phyloP scores from a whole-genome alignment of 345 rosid species.

The Hibiscus syriacus region DNA sequence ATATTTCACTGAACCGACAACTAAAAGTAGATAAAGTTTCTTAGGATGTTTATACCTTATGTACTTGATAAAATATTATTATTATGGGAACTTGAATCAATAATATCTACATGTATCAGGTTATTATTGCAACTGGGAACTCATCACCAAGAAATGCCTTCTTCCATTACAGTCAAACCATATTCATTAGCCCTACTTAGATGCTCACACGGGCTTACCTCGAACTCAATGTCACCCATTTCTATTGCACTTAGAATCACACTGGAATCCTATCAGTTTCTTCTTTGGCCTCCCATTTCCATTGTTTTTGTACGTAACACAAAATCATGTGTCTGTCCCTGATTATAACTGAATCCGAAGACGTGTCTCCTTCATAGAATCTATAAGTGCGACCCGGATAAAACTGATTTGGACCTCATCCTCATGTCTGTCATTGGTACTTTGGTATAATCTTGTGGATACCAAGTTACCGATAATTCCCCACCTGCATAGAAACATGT shows the following conservation, averaged over 20 bases:
- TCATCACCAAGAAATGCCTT: conserved; percentile 58
- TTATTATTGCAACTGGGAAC: conserved; percentile 33
- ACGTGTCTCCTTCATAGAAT: conserved; percentile 58
- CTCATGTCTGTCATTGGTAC: conserved; percentile 87
- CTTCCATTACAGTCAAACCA: conserved; percentile 63
- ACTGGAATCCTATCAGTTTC: not conserved
- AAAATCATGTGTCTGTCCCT: too few species aligned
- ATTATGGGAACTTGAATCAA: not conserved
- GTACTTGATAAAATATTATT: not conserved
- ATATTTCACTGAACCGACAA: not conserved
- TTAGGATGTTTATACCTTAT: not conserved
- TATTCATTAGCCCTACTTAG: conserved; percentile 56
- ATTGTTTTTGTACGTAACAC: too few species aligned
- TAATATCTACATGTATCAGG: conserved; percentile 18
- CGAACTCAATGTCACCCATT: not conserved
- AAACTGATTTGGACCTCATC: conserved; percentile 60
- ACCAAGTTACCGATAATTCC: too few species aligned
- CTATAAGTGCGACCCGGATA: conserved; percentile 94
- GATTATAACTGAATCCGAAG: conserved; percentile 64
- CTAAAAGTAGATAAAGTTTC: not conserved
- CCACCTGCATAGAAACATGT: too few species aligned
- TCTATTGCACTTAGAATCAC: not conserved
- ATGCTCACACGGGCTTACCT: conserved; percentile 40
- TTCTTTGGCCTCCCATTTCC: not conserved
- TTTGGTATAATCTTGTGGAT: conserved; percentile 55